Percentiles rank a stretch among this genome's conserved stretches.
phyloP scores from a whole-genome alignment of 495 filamentous ascomycete genomes.

The Staphylotrichum longicolle region DNA sequence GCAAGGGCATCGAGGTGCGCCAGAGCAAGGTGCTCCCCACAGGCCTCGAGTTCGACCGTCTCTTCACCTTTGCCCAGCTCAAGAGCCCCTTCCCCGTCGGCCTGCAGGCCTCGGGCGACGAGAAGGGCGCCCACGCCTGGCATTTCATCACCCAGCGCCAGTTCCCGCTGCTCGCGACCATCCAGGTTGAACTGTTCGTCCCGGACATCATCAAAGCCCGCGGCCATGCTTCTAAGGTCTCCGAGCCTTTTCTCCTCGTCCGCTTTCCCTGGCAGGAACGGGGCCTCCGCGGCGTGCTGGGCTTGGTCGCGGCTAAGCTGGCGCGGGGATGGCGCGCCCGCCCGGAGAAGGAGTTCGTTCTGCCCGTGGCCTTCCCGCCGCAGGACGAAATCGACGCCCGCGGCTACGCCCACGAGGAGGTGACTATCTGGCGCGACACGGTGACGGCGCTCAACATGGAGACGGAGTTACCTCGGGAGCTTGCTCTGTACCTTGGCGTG shows the following conservation, averaged over 20 bases:
- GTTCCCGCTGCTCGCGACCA: slow-evolving; percentile 67
- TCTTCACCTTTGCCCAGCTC: slow-evolving; percentile 77
- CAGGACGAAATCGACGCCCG: slow-evolving; percentile 48
- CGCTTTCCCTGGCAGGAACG: slow-evolving; percentile 56
- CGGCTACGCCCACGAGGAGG: slow-evolving; percentile 58
- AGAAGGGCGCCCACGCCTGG: slow-evolving; percentile 60
- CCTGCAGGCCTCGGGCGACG: slow-evolving; percentile 37
- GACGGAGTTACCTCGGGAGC: slow-evolving; percentile 46
- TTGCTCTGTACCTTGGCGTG: slow-evolving; percentile 61
- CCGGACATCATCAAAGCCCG: slow-evolving; percentile 59
- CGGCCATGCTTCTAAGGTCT: slow-evolving; percentile 43
- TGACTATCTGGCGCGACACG: slow-evolving; percentile 78
- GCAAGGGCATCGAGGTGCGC: slow-evolving; percentile 72
- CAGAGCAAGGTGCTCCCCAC: slow-evolving; percentile 62
- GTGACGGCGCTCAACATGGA: slow-evolving; percentile 61
- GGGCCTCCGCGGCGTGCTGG: slow-evolving; percentile 43
- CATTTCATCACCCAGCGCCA: slow-evolving; percentile 76
- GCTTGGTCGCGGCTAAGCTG: slow-evolving; percentile 45
- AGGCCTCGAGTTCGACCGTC: slow-evolving; percentile 79
- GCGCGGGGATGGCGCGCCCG: slow-evolving; percentile 40
- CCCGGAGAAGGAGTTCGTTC: slow-evolving; percentile 54
- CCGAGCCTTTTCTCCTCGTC: slow-evolving; percentile 56
- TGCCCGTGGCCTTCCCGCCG: slow-evolving; percentile 66
- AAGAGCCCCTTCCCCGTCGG: slow-evolving; percentile 51
- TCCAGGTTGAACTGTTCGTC: slow-evolving; percentile 76